phyloP scores from a whole-genome alignment of 1,284 basidiomycete genomes.

The Ceratobasidium sp. region DNA sequence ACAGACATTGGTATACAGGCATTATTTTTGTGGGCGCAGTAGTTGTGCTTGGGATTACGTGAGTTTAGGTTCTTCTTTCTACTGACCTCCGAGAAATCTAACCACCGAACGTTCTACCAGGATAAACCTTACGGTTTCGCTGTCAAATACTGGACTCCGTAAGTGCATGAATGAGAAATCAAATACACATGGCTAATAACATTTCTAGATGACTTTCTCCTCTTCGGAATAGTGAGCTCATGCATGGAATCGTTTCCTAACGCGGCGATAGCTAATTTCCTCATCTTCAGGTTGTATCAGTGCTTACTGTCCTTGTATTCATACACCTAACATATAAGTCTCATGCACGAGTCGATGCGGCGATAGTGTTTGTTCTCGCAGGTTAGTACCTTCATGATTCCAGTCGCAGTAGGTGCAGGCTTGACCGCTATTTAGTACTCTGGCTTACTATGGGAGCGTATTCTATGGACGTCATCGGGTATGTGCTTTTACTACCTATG shows the following conservation, averaged over 20 bases:
- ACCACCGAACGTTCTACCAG: not conserved
- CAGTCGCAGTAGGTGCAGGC: too few species aligned
- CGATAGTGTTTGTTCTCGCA: slow-evolving; percentile 9
- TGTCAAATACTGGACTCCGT: slow-evolving; percentile 29
- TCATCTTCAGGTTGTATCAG: slow-evolving; percentile 31
- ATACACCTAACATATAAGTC: slow-evolving; percentile 15
- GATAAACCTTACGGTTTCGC: not conserved
- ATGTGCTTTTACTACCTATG: slow-evolving; percentile 65
- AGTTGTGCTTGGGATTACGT: slow-evolving; percentile 33
- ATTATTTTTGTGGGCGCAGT: slow-evolving; percentile 27
- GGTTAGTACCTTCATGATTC: too few species aligned
- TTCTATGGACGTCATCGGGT: slow-evolving; percentile 70
- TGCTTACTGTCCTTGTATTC: slow-evolving; percentile 22
- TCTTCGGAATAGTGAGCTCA: slow-evolving; percentile 28
- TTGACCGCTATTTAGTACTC: not conserved
- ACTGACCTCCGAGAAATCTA: too few species aligned
- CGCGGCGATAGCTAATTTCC: not conserved
- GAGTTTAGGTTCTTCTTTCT: slow-evolving; percentile 5
- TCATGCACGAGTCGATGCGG: slow-evolving; percentile 24
- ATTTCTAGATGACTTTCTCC: slow-evolving; percentile 30
- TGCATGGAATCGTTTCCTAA: not conserved
- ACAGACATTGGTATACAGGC: slow-evolving; percentile 5
- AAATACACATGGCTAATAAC: not conserved
- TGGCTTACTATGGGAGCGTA: slow-evolving; percentile 40
- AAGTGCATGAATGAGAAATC: not conserved